Evolutionary conservation across 768 basidiomycete genomes (phyloP), one percentile per base, ranked within the genome.

Genomic region (Lactarius pseudohatsudake): DNA sequence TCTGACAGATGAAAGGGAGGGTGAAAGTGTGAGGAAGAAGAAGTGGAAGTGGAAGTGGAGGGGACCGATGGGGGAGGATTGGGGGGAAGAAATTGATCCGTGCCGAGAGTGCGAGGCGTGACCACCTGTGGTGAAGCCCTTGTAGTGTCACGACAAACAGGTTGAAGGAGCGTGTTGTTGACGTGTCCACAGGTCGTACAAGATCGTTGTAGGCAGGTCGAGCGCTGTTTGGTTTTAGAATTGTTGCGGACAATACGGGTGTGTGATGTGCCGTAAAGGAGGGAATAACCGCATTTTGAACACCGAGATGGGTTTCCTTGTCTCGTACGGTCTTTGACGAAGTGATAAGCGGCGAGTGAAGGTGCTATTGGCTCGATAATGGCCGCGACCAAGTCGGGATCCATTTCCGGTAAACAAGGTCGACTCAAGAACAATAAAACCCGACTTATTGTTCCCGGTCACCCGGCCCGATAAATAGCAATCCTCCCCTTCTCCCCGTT

Each of bases 291-390:
- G 70, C 90, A 91, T 75, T 75, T 79, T 5, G 74, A 56, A 72
- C 88, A 91, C 53, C 81, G 77, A 4, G 77, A 72, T 26, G 63
- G 50, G 32, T 75, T 74, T 53, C 70, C 57, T 36, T 74, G 72
- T 68, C 76, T 67, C 8, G 72, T 60, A 57, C 74, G 76, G 20
- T 76, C 75, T 57, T 84, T 81, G 16, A 78, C 72, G 0, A 81
- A 75, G 72, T 91, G 89, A 34, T 88, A 77, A 45, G 90, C 88
- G 16, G 90, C 83, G 57, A 92, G 82, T 40, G 79, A 57, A 10
- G 86, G 81, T 2, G 88, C 86, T 43, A 83, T 70, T 4, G 82
- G 68, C 32, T 84, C 78, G 61, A 91, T 75, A 20, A 77, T 73
- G 68, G 76, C 79, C 18, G 88, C 79, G 20, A 90, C 72, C 15